Base-by-base conservation (phyloP, 2,329 filamentous ascomycete genomes). In the Penicillium freii region DNA sequence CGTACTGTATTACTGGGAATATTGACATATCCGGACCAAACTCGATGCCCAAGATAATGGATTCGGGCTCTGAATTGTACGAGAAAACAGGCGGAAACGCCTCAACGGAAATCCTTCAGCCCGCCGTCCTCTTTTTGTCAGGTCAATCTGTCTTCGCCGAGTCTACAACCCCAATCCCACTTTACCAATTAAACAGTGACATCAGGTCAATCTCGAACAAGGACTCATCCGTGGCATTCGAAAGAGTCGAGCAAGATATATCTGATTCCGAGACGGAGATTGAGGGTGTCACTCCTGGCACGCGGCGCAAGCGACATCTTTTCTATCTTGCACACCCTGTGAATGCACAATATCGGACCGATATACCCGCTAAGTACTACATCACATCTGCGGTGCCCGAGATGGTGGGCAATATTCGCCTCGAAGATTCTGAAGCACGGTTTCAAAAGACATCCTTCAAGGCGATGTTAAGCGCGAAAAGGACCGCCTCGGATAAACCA, bases 261-360 rank as follows among this genome's bases (percentile, higher is more conserved):
- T 6, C 42, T 8, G 40, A n/a, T 10, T 23, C 9, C 29, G 8
- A 39, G 33, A 29, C 10, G 0, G n/a, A 39, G 8, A 13, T 2
- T 10, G 23, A 53, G 5, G 13, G n/a, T 6, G 19, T 4, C 7
- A 42, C 27, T 33, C 6, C 25, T 27, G 11, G 19, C 17, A 48
- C 33, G 1, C n/a, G 15, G 15, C 27, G 4, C 21, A 54, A 42
- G 7, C 27, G 11, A 17, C 38, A 21, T 8, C 4, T 63, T 11
- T 63, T 56, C 49, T 54, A 63, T 39, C 49, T 64, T 3, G 61
- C 47, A 6, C 62, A 64, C 15, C 62, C 62, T 6, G 29, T 33
- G 19, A 51, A 63, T 50, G 62, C 61, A 1, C 61, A 51, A 34
- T 64, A 64, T 42, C 62, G 62, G 9, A 50, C 36, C 5, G 62